Evolutionary conservation across 1,284 basidiomycete species (phyloP), one percentile per base, ranked within the genome.

Genomic region (Trametes versicolor): DNA sequence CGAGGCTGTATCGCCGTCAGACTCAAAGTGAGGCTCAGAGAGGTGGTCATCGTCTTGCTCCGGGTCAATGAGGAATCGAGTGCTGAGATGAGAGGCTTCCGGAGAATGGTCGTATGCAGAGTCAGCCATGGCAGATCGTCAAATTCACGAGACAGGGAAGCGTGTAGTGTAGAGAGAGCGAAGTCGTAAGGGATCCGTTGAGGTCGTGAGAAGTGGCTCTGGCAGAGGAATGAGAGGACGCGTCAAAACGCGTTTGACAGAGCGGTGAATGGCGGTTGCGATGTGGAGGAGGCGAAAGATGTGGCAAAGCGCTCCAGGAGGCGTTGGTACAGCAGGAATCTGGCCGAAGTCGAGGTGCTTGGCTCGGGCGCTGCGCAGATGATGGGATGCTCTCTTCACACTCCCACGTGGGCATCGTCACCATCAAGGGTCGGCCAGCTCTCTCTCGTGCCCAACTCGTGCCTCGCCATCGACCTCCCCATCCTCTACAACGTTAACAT

Each of bases 1-100:
- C 7, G 91, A 92, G n/a, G 90, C 90, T n/a, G 90, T 92, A 71
- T 93, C 92, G 64, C 83, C 86, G 67, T 90, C 89, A 57, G 63
- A 79, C n/a, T n/a, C n/a, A 76, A 62, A 73, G 73, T 67, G 77
- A 59, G 67, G 77, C 45, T 72, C 72, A 73, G 60, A 73, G 62
- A 67, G 61, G 39, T 68, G 56, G 54, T 71, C 70, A 45, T 71
- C 66, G 15, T 72, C 75, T 25, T 68, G 61, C 34, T 72, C 70
- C 8, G 64, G 69, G 39, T 73, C 71, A 32, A 73, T 59, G n/a
- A 75, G 64, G 51, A 76, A 74, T 58, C 73, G 73, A 6, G 75
- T 67, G 54, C 74, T 73, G 58, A 71, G 68, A 7, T 72, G 69
- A 25, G 67, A 67, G 13, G 68, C 62, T 52, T 67, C 65, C 7